These are phyloP conservation scores for Dissophora globulifera DNA, from an alignment of 192 early-diverging fungal species.

Conservation along the genomic window DNA sequence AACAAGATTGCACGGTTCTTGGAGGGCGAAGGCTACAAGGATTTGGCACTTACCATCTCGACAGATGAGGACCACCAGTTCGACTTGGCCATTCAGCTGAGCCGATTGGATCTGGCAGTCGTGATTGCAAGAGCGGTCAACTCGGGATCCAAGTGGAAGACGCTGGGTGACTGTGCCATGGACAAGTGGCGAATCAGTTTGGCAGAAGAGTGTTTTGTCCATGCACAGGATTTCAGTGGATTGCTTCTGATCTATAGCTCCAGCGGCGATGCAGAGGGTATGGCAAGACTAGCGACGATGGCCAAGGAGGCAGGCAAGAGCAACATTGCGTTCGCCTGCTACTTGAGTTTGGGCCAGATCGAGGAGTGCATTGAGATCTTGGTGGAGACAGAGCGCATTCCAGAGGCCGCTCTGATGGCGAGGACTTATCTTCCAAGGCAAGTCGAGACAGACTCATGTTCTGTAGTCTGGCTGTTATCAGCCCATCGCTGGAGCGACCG, in stretches of 20 bases:
- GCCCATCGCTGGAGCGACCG: too few relatives aligned
- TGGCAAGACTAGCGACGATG: constrained; percentile 76
- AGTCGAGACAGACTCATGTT: too few relatives aligned
- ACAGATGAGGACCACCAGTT: constrained; percentile 96
- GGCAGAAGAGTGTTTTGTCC: constrained; percentile 89
- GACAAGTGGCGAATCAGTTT: constrained; percentile 89
- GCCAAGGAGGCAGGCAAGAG: constrained; percentile 82
- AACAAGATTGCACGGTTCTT: constrained; percentile 95
- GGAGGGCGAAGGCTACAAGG: constrained; percentile 91
- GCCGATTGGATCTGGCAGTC: constrained; percentile 83
- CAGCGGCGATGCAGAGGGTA: constrained; percentile 82
- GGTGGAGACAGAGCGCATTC: constrained; percentile 85
- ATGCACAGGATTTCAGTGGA: constrained; percentile 91
- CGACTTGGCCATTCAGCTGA: constrained; percentile 91
- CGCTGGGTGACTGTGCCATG: constrained; percentile 91
- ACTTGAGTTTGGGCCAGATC: constrained; percentile 76
- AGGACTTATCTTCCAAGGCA: constrained; percentile 84
- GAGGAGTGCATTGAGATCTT: constrained; percentile 91
- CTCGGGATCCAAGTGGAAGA: constrained; percentile 94
- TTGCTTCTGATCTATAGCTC: constrained; percentile 92
- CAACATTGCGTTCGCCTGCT: constrained; percentile 93
- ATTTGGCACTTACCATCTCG: constrained; percentile 94
- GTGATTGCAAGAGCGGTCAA: constrained; percentile 86
- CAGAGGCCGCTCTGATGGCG: constrained; percentile 96
- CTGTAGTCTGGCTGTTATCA: too few relatives aligned